Conservation (phyloP, 2,329 filamentous ascomycete species). For the Sphaerostilbella broomeana region DNA sequence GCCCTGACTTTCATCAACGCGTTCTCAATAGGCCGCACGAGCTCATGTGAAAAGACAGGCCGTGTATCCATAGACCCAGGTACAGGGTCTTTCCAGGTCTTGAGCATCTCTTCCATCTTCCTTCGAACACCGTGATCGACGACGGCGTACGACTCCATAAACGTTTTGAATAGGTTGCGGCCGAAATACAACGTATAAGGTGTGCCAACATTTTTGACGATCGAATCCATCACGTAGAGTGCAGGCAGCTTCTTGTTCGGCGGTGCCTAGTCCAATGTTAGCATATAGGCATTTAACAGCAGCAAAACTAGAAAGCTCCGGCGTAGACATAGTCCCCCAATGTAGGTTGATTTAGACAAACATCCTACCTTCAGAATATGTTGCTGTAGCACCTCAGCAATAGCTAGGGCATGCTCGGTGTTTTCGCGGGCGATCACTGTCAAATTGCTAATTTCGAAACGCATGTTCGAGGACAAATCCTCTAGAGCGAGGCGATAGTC, state of each 20-base stretch:
- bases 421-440: slow-evolving; percentile 97
- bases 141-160: slow-evolving; percentile 92
- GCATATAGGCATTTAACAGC: slow-evolving; percentile 18
- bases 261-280: slow-evolving; percentile 59
- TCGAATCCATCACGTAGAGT: slow-evolving; percentile 95
- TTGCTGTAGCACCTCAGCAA: slow-evolving; percentile 81
- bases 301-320: not conserved
- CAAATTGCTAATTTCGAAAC: slow-evolving; percentile 93
- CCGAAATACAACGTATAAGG: slow-evolving; percentile 95
- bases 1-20: slow-evolving; percentile 77
- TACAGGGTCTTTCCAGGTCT: slow-evolving; percentile 96
- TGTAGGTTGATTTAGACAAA: not conserved
- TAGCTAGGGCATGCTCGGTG: slow-evolving; percentile 88
- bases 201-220: slow-evolving; percentile 97
- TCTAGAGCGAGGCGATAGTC: slow-evolving; percentile 92
- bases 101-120: slow-evolving; percentile 95
- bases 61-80: slow-evolving; percentile 88
- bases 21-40: slow-evolving; percentile 87
- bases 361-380: slow-evolving; percentile 90
- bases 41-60: slow-evolving; percentile 82
- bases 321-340: not conserved
- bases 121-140: slow-evolving; percentile 76
- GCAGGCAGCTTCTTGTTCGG: slow-evolving; percentile 87
- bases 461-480: slow-evolving; percentile 83
- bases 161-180: slow-evolving; percentile 84